Conservation (phyloP, 225 moss, liverwort and hornwort species). For the Thuidium tamariscinum region DNA sequence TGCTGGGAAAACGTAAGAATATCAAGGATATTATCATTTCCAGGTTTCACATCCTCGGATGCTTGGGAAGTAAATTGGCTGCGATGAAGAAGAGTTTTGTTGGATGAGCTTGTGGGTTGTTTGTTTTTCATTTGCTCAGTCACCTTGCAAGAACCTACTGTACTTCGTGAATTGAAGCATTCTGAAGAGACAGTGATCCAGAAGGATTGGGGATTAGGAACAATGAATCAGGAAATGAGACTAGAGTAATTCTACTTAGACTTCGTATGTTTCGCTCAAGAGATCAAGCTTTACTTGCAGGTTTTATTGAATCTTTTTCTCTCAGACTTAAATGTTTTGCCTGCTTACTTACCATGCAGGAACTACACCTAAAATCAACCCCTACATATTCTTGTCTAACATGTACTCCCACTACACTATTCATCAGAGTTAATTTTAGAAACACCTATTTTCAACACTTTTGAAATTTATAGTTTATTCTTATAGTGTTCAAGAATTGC, state of each 20-base stretch:
- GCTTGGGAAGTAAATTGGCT: not conserved
- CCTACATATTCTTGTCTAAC: not conserved
- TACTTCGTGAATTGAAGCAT: not conserved
- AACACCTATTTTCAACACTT: not conserved
- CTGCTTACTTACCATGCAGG: not conserved
- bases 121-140: not conserved
- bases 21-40: not conserved
- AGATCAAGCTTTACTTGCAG: not conserved
- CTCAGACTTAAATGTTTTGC: not conserved
- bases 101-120: not conserved
- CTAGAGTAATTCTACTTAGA: not conserved
- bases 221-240: not conserved
- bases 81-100: not conserved
- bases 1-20: not conserved
- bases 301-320: too few species aligned
- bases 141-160: not conserved
- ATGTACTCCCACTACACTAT: too few species aligned
- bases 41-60: not conserved
- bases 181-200: not conserved
- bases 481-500: too few species aligned
- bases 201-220: not conserved
- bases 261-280: not conserved
- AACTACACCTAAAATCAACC: not conserved
- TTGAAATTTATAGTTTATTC: not conserved
- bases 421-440: rapidly evolving